phyloP scores from a whole-genome alignment of 345 rosid genomes.

The Camelina hispida region DNA sequence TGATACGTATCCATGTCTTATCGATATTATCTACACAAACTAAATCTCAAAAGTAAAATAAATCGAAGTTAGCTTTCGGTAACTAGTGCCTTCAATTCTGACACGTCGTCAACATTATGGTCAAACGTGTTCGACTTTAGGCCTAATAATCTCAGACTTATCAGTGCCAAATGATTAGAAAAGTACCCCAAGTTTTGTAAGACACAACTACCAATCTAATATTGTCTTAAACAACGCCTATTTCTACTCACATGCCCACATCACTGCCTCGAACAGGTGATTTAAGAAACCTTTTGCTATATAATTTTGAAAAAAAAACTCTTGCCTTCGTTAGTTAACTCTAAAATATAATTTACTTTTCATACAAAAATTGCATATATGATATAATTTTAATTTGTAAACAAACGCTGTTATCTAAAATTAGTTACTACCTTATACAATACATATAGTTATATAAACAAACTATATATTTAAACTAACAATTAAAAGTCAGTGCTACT shows the following conservation, averaged over 20 bases:
- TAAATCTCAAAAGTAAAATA: neutral
- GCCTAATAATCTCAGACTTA: neutral
- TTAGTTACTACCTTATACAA: neutral
- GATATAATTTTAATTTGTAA: neutral
- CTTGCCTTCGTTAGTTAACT: neutral
- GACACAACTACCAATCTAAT: neutral
- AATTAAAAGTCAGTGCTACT: neutral
- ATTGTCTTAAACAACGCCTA: neutral
- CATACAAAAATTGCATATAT: neutral
- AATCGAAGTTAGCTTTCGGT: slow-evolving; percentile 6
- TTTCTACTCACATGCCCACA: slow-evolving; percentile 1
- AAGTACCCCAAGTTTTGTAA: slow-evolving; percentile 7
- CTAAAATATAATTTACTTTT: neutral
- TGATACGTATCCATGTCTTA: slow-evolving; percentile 17
- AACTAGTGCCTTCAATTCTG: slow-evolving; percentile 10
- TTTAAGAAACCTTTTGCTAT: slow-evolving; percentile 3
- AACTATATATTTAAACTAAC: neutral
- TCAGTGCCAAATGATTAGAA: slow-evolving; percentile 12
- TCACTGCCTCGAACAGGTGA: slow-evolving; percentile 24
- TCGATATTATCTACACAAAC: slow-evolving; percentile 1
- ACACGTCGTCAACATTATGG: slow-evolving; percentile 23
- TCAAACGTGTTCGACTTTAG: slow-evolving; percentile 15
- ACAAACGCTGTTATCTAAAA: neutral
- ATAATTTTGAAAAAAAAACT: neutral
- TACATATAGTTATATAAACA: neutral